Base-by-base conservation (phyloP, 2,329 filamentous ascomycete species). In the Fusarium sp. region DNA sequence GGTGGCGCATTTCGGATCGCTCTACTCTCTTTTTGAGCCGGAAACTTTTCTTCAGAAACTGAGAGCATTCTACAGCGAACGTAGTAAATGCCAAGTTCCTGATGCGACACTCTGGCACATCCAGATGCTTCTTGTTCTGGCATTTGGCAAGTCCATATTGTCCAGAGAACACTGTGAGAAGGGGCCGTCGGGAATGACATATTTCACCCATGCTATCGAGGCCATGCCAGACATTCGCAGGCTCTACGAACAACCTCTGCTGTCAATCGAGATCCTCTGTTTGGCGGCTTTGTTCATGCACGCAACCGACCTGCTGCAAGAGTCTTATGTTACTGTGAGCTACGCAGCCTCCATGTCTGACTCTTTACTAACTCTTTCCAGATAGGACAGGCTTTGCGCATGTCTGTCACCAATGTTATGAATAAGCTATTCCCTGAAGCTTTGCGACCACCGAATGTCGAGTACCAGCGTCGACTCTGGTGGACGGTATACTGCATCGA, bases 401-500 rank as follows among this genome's bases (percentile, higher is more conserved):
- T 74, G 16, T 68, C 74, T 6, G 68, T 76, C 4, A 76, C 71
- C 10, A 70, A 76, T 35, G 64, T 69, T 1, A 33, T 76, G 37
- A 74, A 76, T 24, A 59, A 72, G 35, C 50, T 65, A n/a, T 71
- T 76, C 24, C 68, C 74, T 0, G 74, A 76, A 64, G 68, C 61
- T 2, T 29, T 73, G 37, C 71, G 60, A 31, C 71, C 71, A 1
- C 33, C 69, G 20, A 71, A 71, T 29, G 59, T 71, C 4, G 69
- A 73, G 63, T 71, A 76, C 41, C 67, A 65, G 52, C 69, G 74
- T 14, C 68, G 65, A 6, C 62, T 76, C 5, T 76, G 71, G 74
- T 76, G 74, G 74, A 71, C 71, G 11, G 67, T 75, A 5, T 76
- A 76, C 41, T 76, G 74, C 11, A 76, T 76, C 6, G 74, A 76